phyloP scores from a whole-genome alignment of 768 basidiomycete species.

The Termitomyces sp. region DNA sequence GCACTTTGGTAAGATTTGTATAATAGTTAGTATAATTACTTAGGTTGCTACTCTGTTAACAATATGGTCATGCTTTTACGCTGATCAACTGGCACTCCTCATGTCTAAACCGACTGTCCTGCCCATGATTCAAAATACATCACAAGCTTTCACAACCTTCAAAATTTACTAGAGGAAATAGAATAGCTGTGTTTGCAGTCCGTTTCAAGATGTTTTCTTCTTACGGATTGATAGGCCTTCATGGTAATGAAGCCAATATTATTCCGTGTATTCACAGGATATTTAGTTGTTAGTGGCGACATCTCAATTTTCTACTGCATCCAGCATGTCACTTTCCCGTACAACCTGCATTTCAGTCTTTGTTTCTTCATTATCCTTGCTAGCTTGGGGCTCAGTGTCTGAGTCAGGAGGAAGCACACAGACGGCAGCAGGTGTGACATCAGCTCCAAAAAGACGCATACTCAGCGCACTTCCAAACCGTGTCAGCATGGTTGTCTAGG shows the following conservation, averaged over 20 bases:
- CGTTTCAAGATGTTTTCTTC: no score
- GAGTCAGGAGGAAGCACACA: background rate
- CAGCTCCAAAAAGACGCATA: slow-evolving; percentile 75
- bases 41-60: no score
- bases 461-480: slow-evolving; percentile 67
- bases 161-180: no score
- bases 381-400: background rate
- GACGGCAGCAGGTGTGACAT: slow-evolving; percentile 46
- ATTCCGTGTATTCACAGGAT: background rate
- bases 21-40: background rate
- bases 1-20: background rate
- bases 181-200: no score
- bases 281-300: background rate
- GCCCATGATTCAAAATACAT: no score
- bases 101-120: no score
- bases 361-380: background rate
- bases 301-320: slow-evolving; percentile 1
- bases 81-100: no score
- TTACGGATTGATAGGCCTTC: no score
- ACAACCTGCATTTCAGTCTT: slow-evolving; percentile 6
- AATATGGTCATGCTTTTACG: no score
- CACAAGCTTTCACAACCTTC: no score
- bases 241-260: no score
- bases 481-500: slow-evolving; percentile 1
- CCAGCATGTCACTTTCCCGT: slow-evolving; percentile 10